Evolutionary conservation across 306 rosid species (phyloP).

Genomic region (Cicer pinnatifidum): DNA sequence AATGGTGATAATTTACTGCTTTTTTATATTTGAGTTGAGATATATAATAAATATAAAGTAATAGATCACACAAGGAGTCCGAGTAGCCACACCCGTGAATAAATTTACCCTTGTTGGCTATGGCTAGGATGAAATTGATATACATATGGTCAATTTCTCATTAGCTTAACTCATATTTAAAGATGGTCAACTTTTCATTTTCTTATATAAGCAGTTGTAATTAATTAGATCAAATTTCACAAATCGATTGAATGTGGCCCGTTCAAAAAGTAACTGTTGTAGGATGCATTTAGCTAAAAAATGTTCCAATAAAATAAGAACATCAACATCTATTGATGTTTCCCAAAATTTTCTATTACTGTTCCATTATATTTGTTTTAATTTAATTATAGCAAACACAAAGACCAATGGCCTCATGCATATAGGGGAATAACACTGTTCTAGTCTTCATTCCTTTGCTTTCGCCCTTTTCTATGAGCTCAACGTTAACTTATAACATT

Average conservation of each 20-base stretch:
- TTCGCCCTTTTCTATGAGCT: background rate
- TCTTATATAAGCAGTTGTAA: slow-evolving; percentile 3
- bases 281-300: background rate
- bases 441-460: slow-evolving; percentile 35
- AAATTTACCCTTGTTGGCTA: background rate
- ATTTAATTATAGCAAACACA: background rate
- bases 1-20: too few species aligned
- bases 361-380: background rate
- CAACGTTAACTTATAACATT: background rate
- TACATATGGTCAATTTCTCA: background rate
- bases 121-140: background rate
- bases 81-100: background rate
- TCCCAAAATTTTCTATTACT: slow-evolving; percentile 16
- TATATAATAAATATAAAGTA: too few species aligned
- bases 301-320: background rate
- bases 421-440: slow-evolving; percentile 29
- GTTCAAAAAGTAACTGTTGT: slow-evolving; percentile 27
- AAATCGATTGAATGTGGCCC: background rate
- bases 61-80: too few species aligned
- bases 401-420: slow-evolving; percentile 8
- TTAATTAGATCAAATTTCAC: background rate
- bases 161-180: background rate
- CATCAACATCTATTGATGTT: slow-evolving; percentile 32
- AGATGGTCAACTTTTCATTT: background rate
- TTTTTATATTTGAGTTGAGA: too few species aligned